Base-by-base conservation (phyloP, 1,284 basidiomycete species). In the Butyriboletus appendiculatus region DNA sequence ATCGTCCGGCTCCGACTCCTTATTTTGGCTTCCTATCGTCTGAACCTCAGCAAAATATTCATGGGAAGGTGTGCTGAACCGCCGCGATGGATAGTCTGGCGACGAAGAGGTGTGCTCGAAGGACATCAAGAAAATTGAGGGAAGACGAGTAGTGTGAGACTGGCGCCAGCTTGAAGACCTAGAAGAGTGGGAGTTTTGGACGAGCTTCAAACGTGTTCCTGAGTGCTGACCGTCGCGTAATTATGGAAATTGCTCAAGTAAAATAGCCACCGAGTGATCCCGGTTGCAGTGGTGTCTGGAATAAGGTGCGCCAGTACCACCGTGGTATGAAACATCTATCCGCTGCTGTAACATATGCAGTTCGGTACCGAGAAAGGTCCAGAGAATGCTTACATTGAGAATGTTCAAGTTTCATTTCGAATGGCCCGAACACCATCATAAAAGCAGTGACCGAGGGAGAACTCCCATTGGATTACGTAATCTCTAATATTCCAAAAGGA, bases 21-120 rank as follows among this genome's bases (percentile, higher is more conserved):
- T 70, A 39, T 64, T 67, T 50, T 63, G 62, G 26, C 55, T 66
- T 11, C 45, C 51, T 15, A 63, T 53, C 18, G 61, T 55, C 10
- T 38, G 50, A 24, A 54, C 42, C 4, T 69, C 60, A 6, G 47
- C 26, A 4, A 54, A 56, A 15, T 52, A 58, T 12, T 59, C 58
- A 39, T 35, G 12, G 0, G 54, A 42, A 28, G 37, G 26, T 14
- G 53, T 40, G 34, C 52, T 43, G 26, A 64, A 47, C n/a, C 33
- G 54, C 15, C 48, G 58, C 37, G 66, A 37, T 20, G 69, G 52
- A 52, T 50, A 39, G 40, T 54, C 66, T 33, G 63, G 56, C 28
- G 53, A 45, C 41, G 48, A 45, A 35, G 56, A 56, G 18, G 39
- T 37, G 39, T 43, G n/a, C 44, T 71, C 62, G 51, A 48, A 20